phyloP scores from a whole-genome alignment of 2,329 filamentous ascomycete species.

The Trichoderma sp. region DNA sequence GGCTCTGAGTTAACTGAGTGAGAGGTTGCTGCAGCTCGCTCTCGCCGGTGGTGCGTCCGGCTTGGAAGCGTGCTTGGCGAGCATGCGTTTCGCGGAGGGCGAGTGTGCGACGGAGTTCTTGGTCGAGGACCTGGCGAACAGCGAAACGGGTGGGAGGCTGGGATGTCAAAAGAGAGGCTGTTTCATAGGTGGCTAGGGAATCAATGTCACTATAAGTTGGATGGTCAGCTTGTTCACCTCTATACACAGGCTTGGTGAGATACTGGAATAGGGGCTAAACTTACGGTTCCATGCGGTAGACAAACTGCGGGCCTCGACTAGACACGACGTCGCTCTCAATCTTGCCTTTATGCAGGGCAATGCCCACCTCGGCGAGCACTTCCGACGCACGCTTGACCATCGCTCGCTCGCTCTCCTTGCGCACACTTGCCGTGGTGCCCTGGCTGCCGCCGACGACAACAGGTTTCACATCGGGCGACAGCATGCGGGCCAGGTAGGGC shows the following conservation, averaged over 20 bases:
- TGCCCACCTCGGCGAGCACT: slow-evolving; percentile 78
- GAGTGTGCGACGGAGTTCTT: slow-evolving; percentile 77
- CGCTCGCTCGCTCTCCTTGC: slow-evolving; percentile 77
- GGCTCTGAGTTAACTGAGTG: not conserved
- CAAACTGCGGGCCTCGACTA: slow-evolving; percentile 65
- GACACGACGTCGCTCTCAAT: slow-evolving; percentile 67
- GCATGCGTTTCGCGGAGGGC: slow-evolving; percentile 63
- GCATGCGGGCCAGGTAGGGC: slow-evolving; percentile 78
- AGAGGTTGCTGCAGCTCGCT: not conserved
- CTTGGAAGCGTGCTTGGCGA: slow-evolving; percentile 62
- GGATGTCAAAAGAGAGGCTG: slow-evolving; percentile 55
- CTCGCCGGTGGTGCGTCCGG: slow-evolving; percentile 39
- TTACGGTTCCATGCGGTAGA: slow-evolving; percentile 94
- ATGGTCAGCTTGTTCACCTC: not conserved
- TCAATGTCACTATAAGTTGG: slow-evolving; percentile 62
- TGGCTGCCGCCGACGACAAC: slow-evolving; percentile 73
- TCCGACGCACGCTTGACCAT: slow-evolving; percentile 79
- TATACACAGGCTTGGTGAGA: not conserved
- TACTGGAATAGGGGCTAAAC: slow-evolving; percentile 37
- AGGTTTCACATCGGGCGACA: slow-evolving; percentile 87
- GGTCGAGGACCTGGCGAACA: slow-evolving; percentile 87
- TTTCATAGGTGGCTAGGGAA: slow-evolving; percentile 70
- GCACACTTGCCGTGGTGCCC: slow-evolving; percentile 74
- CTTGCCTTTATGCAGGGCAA: slow-evolving; percentile 76
- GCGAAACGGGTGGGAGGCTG: slow-evolving; percentile 82